Evolutionary conservation across 345 rosid genomes (phyloP).

Genomic region (Mangifera indica): DNA sequence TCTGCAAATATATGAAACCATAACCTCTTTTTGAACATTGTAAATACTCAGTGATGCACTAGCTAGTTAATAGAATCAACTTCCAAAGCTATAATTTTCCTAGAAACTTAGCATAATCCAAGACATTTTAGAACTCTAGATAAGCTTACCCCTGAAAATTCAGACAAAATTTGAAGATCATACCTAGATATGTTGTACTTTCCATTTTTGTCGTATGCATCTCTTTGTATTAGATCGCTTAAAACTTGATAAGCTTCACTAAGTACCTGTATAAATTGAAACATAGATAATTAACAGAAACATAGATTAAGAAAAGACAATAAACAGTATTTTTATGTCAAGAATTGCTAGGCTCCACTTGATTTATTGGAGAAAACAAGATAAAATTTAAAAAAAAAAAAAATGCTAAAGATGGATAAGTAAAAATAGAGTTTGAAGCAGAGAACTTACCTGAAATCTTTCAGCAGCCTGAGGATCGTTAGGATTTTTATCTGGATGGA

Average conservation of each 20-base stretch:
- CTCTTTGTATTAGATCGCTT: conserved; percentile 63
- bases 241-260: conserved; percentile 78
- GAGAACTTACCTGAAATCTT: conserved; percentile 54
- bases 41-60: not conserved
- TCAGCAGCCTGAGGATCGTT: conserved; percentile 71
- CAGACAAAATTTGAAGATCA: not conserved
- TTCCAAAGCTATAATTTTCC: not conserved
- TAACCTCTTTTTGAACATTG: not conserved
- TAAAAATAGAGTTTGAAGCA: not conserved
- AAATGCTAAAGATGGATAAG: no score
- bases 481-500: conserved; percentile 81
- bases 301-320: not conserved
- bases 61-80: not conserved
- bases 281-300: no score
- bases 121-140: not conserved
- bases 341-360: not conserved
- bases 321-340: not conserved
- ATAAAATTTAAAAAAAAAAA: not conserved
- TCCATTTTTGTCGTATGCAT: conserved; percentile 61
- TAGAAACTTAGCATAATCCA: not conserved
- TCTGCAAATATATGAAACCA: not conserved
- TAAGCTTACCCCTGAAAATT: no score
- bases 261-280: conserved; percentile 42
- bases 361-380: not conserved
- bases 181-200: conserved; percentile 55